These are phyloP conservation scores for Botrytis porri DNA, from an alignment of 2,329 filamentous ascomycete genomes.

Conservation along the genomic window DNA sequence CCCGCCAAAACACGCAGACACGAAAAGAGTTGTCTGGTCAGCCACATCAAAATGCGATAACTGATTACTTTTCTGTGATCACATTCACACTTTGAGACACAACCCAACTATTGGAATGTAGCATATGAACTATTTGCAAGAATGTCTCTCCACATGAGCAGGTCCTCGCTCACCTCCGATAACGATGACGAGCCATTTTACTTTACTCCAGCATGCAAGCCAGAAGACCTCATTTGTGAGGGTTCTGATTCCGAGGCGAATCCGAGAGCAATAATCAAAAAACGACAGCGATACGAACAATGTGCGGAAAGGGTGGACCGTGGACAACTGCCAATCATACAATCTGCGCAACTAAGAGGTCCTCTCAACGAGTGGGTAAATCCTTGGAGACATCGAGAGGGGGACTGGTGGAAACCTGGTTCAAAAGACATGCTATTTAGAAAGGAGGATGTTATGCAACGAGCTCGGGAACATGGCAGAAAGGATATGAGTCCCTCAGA, in stretches of 20 bases:
- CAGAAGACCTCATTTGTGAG: constrained; percentile 51
- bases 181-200: constrained; percentile 44
- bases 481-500: constrained; percentile 27
- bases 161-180: neutral
- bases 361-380: constrained; percentile 59
- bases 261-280: constrained; percentile 46
- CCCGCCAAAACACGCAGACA: constrained; percentile 10
- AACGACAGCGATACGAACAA: constrained; percentile 55
- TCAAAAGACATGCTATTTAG: constrained; percentile 31
- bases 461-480: constrained; percentile 27
- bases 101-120: neutral
- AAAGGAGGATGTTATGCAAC: constrained; percentile 28
- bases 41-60: constrained; percentile 19
- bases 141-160: constrained; percentile 13
- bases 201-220: constrained; percentile 43
- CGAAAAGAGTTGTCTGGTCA: constrained; percentile 17
- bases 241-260: constrained; percentile 59
- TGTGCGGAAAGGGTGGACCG: constrained; percentile 57
- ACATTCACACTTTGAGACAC: constrained; percentile 9
- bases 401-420: constrained; percentile 28
- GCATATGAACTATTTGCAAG: constrained; percentile 19
- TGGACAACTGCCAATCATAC: constrained; percentile 54
- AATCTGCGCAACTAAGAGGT: constrained; percentile 59
- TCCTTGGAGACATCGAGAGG: constrained; percentile 45
- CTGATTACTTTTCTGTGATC: constrained; percentile 11